Evolutionary conservation across 352 stramenopile species (phyloP).

Genomic region (Phytopythium boreale): DNA sequence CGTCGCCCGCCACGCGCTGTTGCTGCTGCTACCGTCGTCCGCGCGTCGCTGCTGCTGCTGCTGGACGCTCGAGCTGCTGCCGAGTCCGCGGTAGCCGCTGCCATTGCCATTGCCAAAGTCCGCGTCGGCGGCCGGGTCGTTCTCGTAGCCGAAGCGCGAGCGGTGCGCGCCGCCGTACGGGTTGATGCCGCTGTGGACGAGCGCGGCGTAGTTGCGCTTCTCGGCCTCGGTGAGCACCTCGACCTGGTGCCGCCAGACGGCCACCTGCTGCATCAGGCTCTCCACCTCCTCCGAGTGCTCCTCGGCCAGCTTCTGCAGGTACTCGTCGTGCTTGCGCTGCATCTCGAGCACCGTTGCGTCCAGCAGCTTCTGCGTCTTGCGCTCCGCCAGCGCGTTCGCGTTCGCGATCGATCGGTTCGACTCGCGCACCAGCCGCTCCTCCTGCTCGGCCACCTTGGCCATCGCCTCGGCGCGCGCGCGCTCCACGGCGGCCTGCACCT

Average conservation of each 20-base stretch:
- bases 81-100: constrained; percentile 7
- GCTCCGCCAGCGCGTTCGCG: constrained; percentile 51
- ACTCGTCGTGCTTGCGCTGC: constrained; percentile 66
- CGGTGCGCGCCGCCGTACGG: constrained; percentile 55
- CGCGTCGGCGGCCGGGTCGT: constrained; percentile 17
- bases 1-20: not conserved
- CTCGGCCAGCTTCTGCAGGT: constrained; percentile 75
- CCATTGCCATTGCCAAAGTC: constrained; percentile 5
- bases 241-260: constrained; percentile 81
- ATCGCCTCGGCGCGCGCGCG: constrained; percentile 41
- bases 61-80: no score
- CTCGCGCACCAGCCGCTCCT: constrained; percentile 67
- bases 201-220: constrained; percentile 68
- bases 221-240: constrained; percentile 82
- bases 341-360: constrained; percentile 47
- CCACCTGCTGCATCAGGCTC: constrained; percentile 76
- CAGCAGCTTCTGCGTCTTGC: constrained; percentile 47
- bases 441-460: constrained; percentile 51
- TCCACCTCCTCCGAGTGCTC: constrained; percentile 83
- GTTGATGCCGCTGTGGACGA: constrained; percentile 57
- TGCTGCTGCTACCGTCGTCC: not conserved
- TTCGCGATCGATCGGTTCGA: constrained; percentile 78
- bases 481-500: constrained; percentile 45
- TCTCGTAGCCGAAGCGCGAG: constrained; percentile 37
- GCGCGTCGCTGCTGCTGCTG: no score